A percentile compares a stretch with the other conserved stretches of the same genome.
Conservation (phyloP, 2,329 filamentous ascomycete species). For the Aureobasidium sp. region DNA sequence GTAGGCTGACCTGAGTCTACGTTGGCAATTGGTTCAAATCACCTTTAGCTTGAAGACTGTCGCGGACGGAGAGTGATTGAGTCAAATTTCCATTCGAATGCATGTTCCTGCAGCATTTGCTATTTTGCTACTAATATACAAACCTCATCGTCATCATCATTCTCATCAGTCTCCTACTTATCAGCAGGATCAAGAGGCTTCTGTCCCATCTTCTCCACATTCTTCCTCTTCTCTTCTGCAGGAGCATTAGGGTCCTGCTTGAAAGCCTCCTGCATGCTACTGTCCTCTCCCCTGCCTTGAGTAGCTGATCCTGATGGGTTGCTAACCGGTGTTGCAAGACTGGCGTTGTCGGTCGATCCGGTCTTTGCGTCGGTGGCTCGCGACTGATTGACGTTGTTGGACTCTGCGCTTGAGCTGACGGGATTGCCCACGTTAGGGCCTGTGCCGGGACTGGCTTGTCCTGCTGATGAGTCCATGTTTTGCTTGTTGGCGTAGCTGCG, state of each 20-base stretch:
- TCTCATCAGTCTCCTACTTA: slow-evolving; percentile 12
- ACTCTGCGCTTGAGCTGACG: slow-evolving; percentile 10
- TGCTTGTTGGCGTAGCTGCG: slow-evolving; percentile 20
- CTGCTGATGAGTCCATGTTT: slow-evolving; percentile 15
- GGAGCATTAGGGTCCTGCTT: slow-evolving; percentile 27
- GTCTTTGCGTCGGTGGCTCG: slow-evolving; percentile 13
- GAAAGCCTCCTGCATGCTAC: slow-evolving; percentile 30
- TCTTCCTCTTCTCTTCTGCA: slow-evolving; percentile 26
- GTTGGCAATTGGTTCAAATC: too few species aligned
- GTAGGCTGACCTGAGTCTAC: too few species aligned
- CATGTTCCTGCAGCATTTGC: neutral
- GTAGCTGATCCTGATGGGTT: slow-evolving; percentile 15
- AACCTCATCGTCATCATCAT: neutral
- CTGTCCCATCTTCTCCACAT: slow-evolving; percentile 27
- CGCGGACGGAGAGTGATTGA: too few species aligned
- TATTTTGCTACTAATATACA: neutral
- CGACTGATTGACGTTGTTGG: slow-evolving; percentile 17
- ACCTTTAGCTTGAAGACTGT: too few species aligned
- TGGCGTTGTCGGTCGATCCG: slow-evolving; percentile 18
- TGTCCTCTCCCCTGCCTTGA: slow-evolving; percentile 40
- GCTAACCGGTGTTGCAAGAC: slow-evolving; percentile 18
- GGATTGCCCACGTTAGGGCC: slow-evolving; percentile 22
- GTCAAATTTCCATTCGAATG: neutral
- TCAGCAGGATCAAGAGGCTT: slow-evolving; percentile 28
- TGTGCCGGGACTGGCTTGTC: slow-evolving; percentile 20